A percentile compares a stretch with the other conserved stretches of the same genome.
These are phyloP conservation scores for Talaromyces liani DNA, from an alignment of 495 filamentous ascomycete species.

Conservation along the genomic window DNA sequence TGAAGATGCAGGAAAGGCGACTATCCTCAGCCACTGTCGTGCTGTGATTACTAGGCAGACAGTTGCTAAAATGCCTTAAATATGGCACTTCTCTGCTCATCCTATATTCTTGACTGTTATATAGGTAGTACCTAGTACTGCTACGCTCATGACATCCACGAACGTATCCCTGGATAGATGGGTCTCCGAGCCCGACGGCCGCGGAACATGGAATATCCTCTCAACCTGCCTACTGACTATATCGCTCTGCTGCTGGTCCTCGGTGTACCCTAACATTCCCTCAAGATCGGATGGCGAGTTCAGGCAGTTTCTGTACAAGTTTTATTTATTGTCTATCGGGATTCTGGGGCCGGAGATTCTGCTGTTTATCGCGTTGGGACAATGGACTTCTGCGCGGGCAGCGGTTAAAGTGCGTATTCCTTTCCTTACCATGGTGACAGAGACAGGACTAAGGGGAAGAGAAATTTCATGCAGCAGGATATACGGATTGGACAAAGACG, in stretches of 20 bases:
- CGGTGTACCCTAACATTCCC: slow-evolving; percentile 23
- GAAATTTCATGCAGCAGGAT: slow-evolving; percentile 14
- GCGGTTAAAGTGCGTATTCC: slow-evolving; percentile 17
- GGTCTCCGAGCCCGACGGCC: slow-evolving; percentile 23
- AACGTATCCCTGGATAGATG: slow-evolving; percentile 1
- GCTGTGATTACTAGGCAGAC: background rate
- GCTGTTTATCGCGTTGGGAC: slow-evolving; percentile 21
- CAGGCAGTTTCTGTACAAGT: slow-evolving; percentile 14
- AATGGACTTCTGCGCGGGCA: slow-evolving; percentile 25
- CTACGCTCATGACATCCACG: background rate
- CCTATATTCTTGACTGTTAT: background rate
- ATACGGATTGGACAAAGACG: slow-evolving; percentile 21
- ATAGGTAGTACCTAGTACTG: background rate
- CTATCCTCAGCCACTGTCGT: background rate
- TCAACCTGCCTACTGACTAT: slow-evolving; percentile 26
- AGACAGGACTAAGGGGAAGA: slow-evolving; percentile 1
- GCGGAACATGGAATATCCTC: slow-evolving; percentile 24
- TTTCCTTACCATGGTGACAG: background rate
- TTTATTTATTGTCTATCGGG: slow-evolving; percentile 18
- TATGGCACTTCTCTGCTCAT: background rate
- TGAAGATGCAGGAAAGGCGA: background rate
- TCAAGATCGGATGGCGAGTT: slow-evolving; percentile 9
- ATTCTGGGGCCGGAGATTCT: slow-evolving; percentile 30
- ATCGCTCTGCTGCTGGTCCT: slow-evolving; percentile 22
- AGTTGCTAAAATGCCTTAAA: background rate